Evolutionary conservation across 345 rosid genomes (phyloP), one percentile per base, ranked within the genome.

Genomic region (Eucalyptus rudis): DNA sequence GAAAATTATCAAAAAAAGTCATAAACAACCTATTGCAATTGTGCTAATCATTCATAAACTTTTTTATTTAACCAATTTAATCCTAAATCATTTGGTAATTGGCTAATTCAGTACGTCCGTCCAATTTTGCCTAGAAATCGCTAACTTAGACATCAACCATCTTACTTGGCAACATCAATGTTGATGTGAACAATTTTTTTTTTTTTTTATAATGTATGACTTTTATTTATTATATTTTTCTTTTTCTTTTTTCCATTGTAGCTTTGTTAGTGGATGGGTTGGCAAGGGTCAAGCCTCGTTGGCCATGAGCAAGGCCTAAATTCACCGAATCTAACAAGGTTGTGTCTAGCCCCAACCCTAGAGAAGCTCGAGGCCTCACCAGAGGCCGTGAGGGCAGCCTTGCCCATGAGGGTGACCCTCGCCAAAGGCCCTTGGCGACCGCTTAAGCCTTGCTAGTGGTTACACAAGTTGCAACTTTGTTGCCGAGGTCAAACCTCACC

Each of bases 331-430:
- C 6, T 24, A 2, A 25, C 29, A 24, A 56, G 62, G 62, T 24
- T 10, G 62, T 56, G 13, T 19, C 29, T 56, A 10, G 29, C 62
- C 29, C 3, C 10, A 9, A 17, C 59, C 59, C 27, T 20, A 56
- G 12, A 56, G 62, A 56, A 19, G 62, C 62, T 56, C 13, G 0
- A 56, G 62, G 29, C 62, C 29, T 56, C 29, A 25, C 62, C 2
- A 10, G 27, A 56, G 13, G 62, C 62, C 0, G 1, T 4, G 62
- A 56, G 62, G 2, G 6, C 1, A 0, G 62, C 56, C 56, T 52
- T 52, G 56, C 56, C 56, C 56, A 52, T 52, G 56, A 52, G 56
- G 56, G 56, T 52, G 24, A 52, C 3, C 1, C 62, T 24, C 0
- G 0, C 62, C 29, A 56, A 9, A 56, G 62, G 62, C 29, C 13